Base-by-base conservation (phyloP, 2,329 filamentous ascomycete genomes). In the Colletotrichum sp. region DNA sequence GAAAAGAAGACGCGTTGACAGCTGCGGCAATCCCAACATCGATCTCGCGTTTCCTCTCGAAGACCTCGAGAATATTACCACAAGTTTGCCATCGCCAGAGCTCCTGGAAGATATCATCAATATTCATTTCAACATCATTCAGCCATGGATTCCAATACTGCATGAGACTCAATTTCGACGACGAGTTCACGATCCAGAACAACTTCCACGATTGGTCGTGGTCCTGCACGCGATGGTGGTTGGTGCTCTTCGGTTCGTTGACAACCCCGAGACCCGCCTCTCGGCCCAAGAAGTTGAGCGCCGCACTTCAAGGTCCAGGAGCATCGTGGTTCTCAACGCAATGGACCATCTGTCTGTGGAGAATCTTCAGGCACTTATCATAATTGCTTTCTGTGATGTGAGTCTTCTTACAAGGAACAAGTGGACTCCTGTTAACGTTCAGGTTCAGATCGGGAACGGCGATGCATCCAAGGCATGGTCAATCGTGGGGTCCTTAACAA, bases 81-180 rank as follows among this genome's bases (percentile, higher is more conserved):
- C 81, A 18, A 81, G 70, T n/a, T 66, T 80, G 13, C 79, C 79
- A 6, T 66, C 76, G 2, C 71, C 62, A 1, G 75, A 69, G 5
- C 36, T 77, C 3, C 66, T 81, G 9, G 80, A 79, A 18, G 74
- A 79, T 10, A 28, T 80, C 3, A 73, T 82, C 16, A 78, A 80
- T 26, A 71, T 66, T 8, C 84, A 87, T 72, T 87, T 87, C 72
- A 77, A 79, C 8, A 70, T 81, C n/a, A 81, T 86, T 7, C 85
- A 87, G 52, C 85, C 85, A 10, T 87, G 85, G 83, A 85, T 85
- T 9, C 84, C 84, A 1, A 84, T 86, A 16, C 68, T 86, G 8
- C 84, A 85, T 68, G 80, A 83, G 66, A 80, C 78, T 1, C 73
- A 79, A 3, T 84, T 85, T 52, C 78, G 81, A 1, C 71, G 73